phyloP scores from a whole-genome alignment of 768 basidiomycete genomes.

The Leucocoprinus leucothites region DNA sequence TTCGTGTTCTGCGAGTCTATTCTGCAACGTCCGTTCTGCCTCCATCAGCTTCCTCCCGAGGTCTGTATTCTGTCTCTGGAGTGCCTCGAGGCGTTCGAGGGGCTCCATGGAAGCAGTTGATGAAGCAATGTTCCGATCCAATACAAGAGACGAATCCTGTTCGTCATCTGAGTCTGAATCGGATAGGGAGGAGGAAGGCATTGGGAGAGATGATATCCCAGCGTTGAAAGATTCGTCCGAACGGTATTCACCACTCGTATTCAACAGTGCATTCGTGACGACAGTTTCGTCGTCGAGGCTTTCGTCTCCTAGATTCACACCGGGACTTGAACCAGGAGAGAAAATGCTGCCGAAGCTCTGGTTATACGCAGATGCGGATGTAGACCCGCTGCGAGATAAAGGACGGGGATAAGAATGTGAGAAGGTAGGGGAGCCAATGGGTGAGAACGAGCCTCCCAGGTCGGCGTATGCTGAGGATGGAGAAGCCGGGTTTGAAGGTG shows the following conservation, averaged over 20 bases:
- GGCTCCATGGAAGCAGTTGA: slow-evolving; percentile 73
- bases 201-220: slow-evolving; percentile 51
- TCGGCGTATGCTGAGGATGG: slow-evolving; percentile 31
- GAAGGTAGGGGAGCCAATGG: slow-evolving; percentile 39
- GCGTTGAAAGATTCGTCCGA: slow-evolving; percentile 36
- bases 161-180: slow-evolving; percentile 56
- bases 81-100: slow-evolving; percentile 66
- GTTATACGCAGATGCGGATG: slow-evolving; percentile 15
- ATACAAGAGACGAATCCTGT: slow-evolving; percentile 49
- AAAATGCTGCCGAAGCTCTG: slow-evolving; percentile 18
- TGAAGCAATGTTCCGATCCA: slow-evolving; percentile 53
- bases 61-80: slow-evolving; percentile 73
- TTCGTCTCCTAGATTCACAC: neutral
- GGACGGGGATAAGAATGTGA: slow-evolving; percentile 48
- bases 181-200: slow-evolving; percentile 46
- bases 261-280: slow-evolving; percentile 9
- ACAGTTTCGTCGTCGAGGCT: slow-evolving; percentile 27
- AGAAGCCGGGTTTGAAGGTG: slow-evolving; percentile 73
- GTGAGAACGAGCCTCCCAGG: slow-evolving; percentile 25
- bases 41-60: slow-evolving; percentile 74
- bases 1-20: slow-evolving; percentile 74
- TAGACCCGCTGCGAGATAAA: slow-evolving; percentile 59
- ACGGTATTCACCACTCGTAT: slow-evolving; percentile 20
- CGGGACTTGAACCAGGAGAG: slow-evolving; percentile 8
- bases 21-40: slow-evolving; percentile 64